Evolutionary conservation across 495 filamentous ascomycete genomes (phyloP), one percentile per base, ranked within the genome.

Genomic region (Evernia prunastri): DNA sequence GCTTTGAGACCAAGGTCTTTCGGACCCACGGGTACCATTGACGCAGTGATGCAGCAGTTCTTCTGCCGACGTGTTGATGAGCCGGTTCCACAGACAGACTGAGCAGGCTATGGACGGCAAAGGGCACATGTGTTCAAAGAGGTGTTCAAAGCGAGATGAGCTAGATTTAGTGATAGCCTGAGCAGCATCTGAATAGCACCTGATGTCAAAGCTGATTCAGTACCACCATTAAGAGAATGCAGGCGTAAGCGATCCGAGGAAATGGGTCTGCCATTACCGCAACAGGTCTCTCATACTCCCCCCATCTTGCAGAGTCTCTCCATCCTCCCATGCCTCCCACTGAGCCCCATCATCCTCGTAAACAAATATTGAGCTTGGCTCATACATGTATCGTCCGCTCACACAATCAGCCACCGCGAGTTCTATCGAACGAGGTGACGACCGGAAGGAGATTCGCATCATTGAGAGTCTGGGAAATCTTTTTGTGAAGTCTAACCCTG

Each of bases 391-490:
- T 20, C 25, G 23, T 43, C 37, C 1, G 0, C 37, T 25, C 39
- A 63, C 60, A 36, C 60, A 63, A 42, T 57, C 61, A 36, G 61
- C 61, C 17, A 63, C 51, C 13, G 11, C 2, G 13, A 63, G 51
- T 1, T 61, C 27, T n/a, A 40, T 56, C 4, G 31, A 37, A 18
- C 23, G 6, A 9, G 1, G n/a, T 36, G 49, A 20, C 9, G n/a
- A 7, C 10, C 45, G 45, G 31, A 5, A 35, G 11, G 31, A n/a
- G 23, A 57, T 57, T 10, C 54, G 54, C 54, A 57, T n/a, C 54
- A 57, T 36, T 2, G 31, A 35, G 8, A 63, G 33, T 18, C 11
- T n/a, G 15, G 49, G 37, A 1, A 1, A 33, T 3, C 0, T 37
- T 40, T 31, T 57, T 15, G 18, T 18, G 31, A 23, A 63, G 1